Conservation (phyloP, 2,329 filamentous ascomycete species). For the Colletotrichum caudatum region DNA sequence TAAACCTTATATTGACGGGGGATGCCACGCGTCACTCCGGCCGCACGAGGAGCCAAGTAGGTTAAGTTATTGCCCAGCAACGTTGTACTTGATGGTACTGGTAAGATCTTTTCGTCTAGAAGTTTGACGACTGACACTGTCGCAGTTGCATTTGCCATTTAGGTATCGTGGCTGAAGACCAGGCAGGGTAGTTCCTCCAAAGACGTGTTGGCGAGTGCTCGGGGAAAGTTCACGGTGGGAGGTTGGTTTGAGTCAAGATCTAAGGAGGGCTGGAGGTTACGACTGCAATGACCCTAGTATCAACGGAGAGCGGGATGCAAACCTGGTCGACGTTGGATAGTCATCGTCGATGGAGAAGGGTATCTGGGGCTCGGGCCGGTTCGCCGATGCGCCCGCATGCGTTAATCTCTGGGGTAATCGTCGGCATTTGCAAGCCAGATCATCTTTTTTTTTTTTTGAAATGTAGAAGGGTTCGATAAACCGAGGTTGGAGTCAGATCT, state of each 20-base stretch:
- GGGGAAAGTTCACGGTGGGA: conserved; percentile 23
- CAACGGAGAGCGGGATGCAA: conserved; percentile 24
- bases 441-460: conserved; percentile 1
- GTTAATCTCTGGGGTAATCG: conserved; percentile 18
- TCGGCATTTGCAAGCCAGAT: neutral
- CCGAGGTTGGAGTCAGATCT: neutral
- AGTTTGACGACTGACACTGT: neutral
- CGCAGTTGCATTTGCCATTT: neutral
- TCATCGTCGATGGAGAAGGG: neutral
- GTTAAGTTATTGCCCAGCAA: neutral
- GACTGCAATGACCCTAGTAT: conserved; percentile 1
- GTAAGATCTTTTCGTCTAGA: neutral
- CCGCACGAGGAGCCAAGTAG: conserved; percentile 9
- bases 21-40: neutral
- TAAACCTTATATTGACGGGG: conserved; percentile 16
- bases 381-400: conserved; percentile 17
- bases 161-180: neutral
- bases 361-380: conserved; percentile 24
- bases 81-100: neutral
- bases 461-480: neutral
- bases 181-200: neutral
- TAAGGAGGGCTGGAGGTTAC: conserved; percentile 15
- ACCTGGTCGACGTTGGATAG: neutral
- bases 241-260: conserved; percentile 6
- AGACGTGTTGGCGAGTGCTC: neutral